These are phyloP conservation scores for Phoenix roebelenii DNA, from an alignment of 176 grass and related monocot genomes.

Conservation along the genomic window DNA sequence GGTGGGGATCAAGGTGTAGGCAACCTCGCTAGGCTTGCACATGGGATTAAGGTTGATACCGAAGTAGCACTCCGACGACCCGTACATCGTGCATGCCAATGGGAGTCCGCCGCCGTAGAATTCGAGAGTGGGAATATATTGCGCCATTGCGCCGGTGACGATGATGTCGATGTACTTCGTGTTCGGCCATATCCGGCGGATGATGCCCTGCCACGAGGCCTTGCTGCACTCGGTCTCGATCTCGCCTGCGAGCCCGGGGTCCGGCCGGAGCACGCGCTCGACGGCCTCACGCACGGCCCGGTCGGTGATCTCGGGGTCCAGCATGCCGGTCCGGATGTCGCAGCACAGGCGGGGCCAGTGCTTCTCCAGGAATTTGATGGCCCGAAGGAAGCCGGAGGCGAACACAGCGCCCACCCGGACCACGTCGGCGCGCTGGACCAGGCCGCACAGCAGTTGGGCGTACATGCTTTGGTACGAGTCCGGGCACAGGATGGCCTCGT, in stretches of 20 bases:
- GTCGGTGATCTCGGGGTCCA: conserved; percentile 74
- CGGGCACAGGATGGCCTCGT: conserved; percentile 71
- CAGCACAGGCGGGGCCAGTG: conserved; percentile 68
- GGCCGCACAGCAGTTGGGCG: conserved; percentile 78
- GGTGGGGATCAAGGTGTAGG: conserved; percentile 94
- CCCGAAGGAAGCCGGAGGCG: conserved; percentile 86
- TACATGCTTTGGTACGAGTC: conserved; percentile 99
- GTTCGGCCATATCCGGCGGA: conserved; percentile 72
- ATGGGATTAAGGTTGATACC: conserved; percentile 87
- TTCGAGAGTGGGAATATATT: conserved; percentile 90
- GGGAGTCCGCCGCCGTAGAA: conserved; percentile 72
- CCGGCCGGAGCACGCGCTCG: conserved; percentile 36
- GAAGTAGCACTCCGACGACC: conserved; percentile 91
- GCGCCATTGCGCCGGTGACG: conserved; percentile 89
- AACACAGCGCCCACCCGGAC: conserved; percentile 86
- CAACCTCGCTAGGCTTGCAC: conserved; percentile 76
- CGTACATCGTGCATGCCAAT: conserved; percentile 92
- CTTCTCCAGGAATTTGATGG: conserved; percentile 83
- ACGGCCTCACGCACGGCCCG: conserved; percentile 48
- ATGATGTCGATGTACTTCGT: conserved; percentile 96
- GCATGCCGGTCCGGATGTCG: conserved; percentile 59
- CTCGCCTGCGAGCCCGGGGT: conserved; percentile 39
- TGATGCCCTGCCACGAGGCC: conserved; percentile 78
- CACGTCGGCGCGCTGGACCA: conserved; percentile 70
- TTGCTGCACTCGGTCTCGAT: conserved; percentile 60